Conservation (phyloP, 495 filamentous ascomycete genomes). For the Evansstolkia leycettana region DNA sequence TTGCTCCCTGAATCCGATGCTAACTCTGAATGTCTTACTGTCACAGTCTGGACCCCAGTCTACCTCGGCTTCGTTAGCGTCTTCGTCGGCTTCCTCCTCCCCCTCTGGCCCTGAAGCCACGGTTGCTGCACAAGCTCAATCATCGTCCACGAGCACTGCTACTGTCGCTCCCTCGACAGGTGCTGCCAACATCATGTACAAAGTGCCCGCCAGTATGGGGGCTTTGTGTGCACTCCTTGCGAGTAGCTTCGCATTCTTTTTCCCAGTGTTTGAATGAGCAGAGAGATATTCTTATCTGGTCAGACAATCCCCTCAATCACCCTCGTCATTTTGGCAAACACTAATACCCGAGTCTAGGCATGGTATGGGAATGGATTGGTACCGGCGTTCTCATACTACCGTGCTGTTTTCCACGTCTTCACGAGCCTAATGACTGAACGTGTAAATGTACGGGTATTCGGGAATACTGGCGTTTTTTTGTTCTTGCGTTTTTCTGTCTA, state of each 20-base stretch:
- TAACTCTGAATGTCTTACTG: constrained; percentile 10
- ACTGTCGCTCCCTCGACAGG: constrained; percentile 10
- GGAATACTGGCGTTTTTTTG: too few species aligned
- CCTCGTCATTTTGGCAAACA: too few species aligned
- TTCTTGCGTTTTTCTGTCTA: too few species aligned
- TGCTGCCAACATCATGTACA: constrained; percentile 4
- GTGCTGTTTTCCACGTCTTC: too few species aligned
- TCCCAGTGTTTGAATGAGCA: neutral
- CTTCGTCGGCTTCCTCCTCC: constrained; percentile 32
- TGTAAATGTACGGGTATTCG: too few species aligned
- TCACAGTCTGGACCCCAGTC: constrained; percentile 35
- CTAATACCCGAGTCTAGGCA: too few species aligned
- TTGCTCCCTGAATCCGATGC: constrained; percentile 6
- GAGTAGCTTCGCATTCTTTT: constrained; percentile 10
- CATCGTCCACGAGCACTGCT: constrained; percentile 1
- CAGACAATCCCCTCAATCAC: too few species aligned
- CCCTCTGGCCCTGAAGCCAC: constrained; percentile 29
- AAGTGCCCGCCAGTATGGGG: constrained; percentile 4
- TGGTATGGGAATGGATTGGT: too few species aligned
- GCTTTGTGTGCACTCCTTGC: constrained; percentile 11
- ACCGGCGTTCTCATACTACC: too few species aligned
- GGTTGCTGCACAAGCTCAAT: neutral
- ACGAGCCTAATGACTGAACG: too few species aligned
- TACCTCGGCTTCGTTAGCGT: constrained; percentile 35
- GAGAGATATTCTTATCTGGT: neutral